Percentiles rank a stretch among this genome's conserved stretches.
Conservation (phyloP, 2,329 filamentous ascomycete genomes). For the Beauveria australis region DNA sequence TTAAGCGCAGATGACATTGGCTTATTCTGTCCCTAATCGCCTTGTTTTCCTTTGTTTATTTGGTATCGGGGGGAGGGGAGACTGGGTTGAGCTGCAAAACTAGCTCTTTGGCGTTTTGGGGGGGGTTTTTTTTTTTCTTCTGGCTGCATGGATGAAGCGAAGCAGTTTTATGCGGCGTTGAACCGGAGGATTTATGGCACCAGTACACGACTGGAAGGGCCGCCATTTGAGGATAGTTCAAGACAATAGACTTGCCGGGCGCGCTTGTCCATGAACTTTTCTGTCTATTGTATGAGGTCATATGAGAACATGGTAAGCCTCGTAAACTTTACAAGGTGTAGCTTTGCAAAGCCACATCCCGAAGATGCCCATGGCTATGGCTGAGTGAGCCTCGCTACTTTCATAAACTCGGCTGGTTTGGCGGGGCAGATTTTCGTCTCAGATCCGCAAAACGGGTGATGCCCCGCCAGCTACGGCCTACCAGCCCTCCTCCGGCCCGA, state of each 20-base stretch:
- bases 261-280: slow-evolving; percentile 6
- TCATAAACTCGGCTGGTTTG: neutral
- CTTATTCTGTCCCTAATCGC: neutral
- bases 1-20: neutral
- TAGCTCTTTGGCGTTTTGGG: slow-evolving; percentile 8
- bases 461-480: neutral
- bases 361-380: neutral
- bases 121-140: neutral
- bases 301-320: neutral
- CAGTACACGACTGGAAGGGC: neutral
- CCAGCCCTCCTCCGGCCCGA: neutral
- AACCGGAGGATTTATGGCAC: neutral
- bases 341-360: neutral
- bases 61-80: neutral
- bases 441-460: neutral
- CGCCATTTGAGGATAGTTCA: slow-evolving; percentile 9
- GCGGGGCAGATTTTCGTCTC: neutral
- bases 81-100: neutral
- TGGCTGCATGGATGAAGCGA: slow-evolving; percentile 9
- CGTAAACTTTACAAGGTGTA: neutral
- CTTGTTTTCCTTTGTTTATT: slow-evolving; percentile 1
- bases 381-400: neutral
- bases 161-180: neutral
- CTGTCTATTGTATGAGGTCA: neutral
- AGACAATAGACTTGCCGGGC: slow-evolving; percentile 9